Percentiles rank a stretch among this genome's conserved stretches.
These are phyloP conservation scores for Hortiboletus campestris DNA, from an alignment of 768 basidiomycete species.

Conservation along the genomic window DNA sequence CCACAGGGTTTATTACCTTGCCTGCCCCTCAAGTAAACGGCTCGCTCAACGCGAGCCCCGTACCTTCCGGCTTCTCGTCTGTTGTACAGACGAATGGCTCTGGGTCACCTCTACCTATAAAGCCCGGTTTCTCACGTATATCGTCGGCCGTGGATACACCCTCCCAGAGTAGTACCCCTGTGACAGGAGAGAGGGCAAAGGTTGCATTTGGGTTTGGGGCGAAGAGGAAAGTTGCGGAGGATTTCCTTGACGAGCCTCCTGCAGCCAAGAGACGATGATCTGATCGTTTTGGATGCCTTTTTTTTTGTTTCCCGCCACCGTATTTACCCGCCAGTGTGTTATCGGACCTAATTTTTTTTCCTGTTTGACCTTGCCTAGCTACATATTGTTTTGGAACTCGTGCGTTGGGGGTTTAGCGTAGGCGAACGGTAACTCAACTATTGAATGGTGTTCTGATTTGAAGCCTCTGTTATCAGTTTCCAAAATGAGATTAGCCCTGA, in stretches of 20 bases:
- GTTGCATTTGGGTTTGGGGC: conserved; percentile 74
- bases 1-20: conserved; percentile 68
- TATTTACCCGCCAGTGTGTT: background rate
- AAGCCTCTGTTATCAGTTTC: no score
- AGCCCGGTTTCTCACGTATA: conserved; percentile 77
- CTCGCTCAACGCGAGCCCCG: conserved; percentile 41
- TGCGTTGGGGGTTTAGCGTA: background rate
- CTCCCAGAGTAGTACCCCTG: conserved; percentile 51
- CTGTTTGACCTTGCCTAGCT: background rate
- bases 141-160: conserved; percentile 54
- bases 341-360: background rate
- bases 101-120: conserved; percentile 60
- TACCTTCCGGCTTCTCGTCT: conserved; percentile 38
- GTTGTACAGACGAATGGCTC: conserved; percentile 31
- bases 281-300: background rate
- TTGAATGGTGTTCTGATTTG: background rate
- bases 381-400: background rate
- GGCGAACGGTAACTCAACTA: background rate
- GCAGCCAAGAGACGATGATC: conserved; percentile 53
- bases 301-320: background rate
- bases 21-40: conserved; percentile 56
- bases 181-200: conserved; percentile 64
- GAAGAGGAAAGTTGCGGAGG: conserved; percentile 79
- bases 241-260: conserved; percentile 66
- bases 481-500: no score